These are phyloP conservation scores for Bacidia rubella DNA, from an alignment of 495 filamentous ascomycete species.

Conservation along the genomic window DNA sequence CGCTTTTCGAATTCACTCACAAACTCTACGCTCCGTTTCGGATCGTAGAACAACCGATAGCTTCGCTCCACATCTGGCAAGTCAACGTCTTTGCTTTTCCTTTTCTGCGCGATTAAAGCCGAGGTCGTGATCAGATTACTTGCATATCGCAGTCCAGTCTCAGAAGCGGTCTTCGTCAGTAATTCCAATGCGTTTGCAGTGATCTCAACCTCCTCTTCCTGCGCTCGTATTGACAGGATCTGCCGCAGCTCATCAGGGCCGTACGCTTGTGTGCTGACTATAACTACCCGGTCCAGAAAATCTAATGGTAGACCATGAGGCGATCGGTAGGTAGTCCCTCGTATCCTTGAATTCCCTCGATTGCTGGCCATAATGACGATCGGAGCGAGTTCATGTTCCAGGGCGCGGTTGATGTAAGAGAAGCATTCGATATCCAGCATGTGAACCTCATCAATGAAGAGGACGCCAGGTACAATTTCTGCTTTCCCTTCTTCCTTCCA, in stretches of 20 bases:
- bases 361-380: constrained; percentile 99
- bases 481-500: constrained; percentile 99
- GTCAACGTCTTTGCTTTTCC: constrained; percentile 59
- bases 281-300: constrained; percentile 90
- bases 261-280: constrained; percentile 93
- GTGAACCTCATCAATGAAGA: constrained; percentile 99
- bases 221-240: constrained; percentile 78
- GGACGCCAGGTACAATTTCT: constrained; percentile 89
- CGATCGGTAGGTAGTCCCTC: constrained; percentile 81
- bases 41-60: constrained; percentile 88
- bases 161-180: constrained; percentile 87
- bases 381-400: constrained; percentile 85
- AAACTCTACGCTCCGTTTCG: constrained; percentile 74
- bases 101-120: constrained; percentile 65
- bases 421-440: constrained; percentile 99
- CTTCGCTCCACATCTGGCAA: constrained; percentile 84
- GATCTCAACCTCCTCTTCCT: constrained; percentile 90
- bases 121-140: constrained; percentile 94
- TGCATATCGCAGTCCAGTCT: constrained; percentile 82
- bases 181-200: constrained; percentile 79
- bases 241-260: constrained; percentile 70
- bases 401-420: constrained; percentile 91
- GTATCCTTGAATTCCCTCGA: constrained; percentile 77
- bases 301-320: constrained; percentile 91
- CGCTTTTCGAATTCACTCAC: constrained; percentile 81